Conservation (phyloP, 2,329 filamentous ascomycete genomes). For the Exserohilum turcica region DNA sequence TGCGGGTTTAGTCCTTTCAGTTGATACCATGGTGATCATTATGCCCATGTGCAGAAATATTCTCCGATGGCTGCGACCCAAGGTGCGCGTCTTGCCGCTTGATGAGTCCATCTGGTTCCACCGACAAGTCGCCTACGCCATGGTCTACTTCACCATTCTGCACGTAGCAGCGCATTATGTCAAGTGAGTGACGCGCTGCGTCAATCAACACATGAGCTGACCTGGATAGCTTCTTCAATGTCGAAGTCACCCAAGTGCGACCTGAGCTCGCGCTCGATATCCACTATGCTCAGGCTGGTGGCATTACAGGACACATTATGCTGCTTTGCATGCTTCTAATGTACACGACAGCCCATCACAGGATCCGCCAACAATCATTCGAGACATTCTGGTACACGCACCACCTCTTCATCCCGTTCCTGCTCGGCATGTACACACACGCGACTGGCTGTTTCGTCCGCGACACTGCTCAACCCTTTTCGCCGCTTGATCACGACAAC, state of each 20-base stretch:
- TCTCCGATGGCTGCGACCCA: conserved; percentile 81
- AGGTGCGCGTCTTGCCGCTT: conserved; percentile 85
- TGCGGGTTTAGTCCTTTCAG: conserved; percentile 80
- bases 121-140: conserved; percentile 86
- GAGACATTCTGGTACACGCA: conserved; percentile 99
- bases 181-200: conserved; percentile 65
- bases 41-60: conserved; percentile 94
- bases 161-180: conserved; percentile 88
- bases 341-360: conserved; percentile 92
- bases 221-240: conserved; percentile 82
- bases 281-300: conserved; percentile 86
- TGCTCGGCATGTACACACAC: conserved; percentile 93
- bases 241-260: conserved; percentile 83
- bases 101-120: conserved; percentile 98
- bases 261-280: conserved; percentile 83
- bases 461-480: conserved; percentile 72
- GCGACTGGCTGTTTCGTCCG: conserved; percentile 96
- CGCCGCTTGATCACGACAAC: conserved; percentile 78
- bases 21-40: conserved; percentile 86
- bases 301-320: conserved; percentile 97
- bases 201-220: conserved; percentile 7
- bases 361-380: conserved; percentile 94
- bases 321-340: conserved; percentile 98
- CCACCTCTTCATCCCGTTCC: conserved; percentile 95
- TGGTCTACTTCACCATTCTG: conserved; percentile 79